Evolutionary conservation across 2,329 filamentous ascomycete species (phyloP).

Genomic region (Teratosphaeria gauchensis): DNA sequence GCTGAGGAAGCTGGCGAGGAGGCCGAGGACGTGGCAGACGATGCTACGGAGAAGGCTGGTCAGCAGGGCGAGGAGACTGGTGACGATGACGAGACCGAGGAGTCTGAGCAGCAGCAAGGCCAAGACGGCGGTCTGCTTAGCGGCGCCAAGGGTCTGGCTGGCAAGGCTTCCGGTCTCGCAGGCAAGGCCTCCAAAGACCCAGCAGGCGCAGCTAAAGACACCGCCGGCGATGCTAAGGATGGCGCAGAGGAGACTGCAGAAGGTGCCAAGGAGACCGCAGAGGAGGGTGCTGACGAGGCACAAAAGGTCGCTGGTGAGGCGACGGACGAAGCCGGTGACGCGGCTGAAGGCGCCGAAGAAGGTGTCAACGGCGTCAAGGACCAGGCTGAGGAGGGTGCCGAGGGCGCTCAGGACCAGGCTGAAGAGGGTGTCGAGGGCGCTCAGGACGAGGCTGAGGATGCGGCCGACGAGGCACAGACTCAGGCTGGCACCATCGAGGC

Average conservation of each 20-base stretch:
- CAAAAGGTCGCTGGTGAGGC: slow-evolving; percentile 24
- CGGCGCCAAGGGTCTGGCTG: slow-evolving; percentile 38
- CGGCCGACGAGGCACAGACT: slow-evolving; percentile 14
- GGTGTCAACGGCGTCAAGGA: slow-evolving; percentile 9
- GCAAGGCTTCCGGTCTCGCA: slow-evolving; percentile 37
- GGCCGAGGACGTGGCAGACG: slow-evolving; percentile 29
- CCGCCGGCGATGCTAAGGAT: slow-evolving; percentile 15
- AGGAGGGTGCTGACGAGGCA: slow-evolving; percentile 22
- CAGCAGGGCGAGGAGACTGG: slow-evolving; percentile 24
- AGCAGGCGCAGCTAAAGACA: slow-evolving; percentile 9
- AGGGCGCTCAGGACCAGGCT: slow-evolving; percentile 18
- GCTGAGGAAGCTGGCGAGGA: slow-evolving; percentile 31
- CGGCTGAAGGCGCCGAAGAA: slow-evolving; percentile 21
- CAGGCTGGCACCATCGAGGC: slow-evolving; percentile 5
- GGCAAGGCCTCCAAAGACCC: slow-evolving; percentile 33
- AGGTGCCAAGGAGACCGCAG: slow-evolving; percentile 22
- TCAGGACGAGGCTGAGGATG: slow-evolving; percentile 16
- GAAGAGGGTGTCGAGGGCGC: slow-evolving; percentile 22
- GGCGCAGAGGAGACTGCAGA: slow-evolving; percentile 17
- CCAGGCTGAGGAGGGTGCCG: slow-evolving; percentile 1
- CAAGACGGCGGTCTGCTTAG: slow-evolving; percentile 31
- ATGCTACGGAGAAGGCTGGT: slow-evolving; percentile 35
- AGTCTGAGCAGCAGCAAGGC: slow-evolving; percentile 8
- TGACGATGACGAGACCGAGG: slow-evolving; percentile 15
- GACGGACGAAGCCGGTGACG: slow-evolving; percentile 22